Percentiles rank a stretch among this genome's conserved stretches.
phyloP scores from a whole-genome alignment of 2,329 filamentous ascomycete genomes.

The Scedosporium aurantiacum region DNA sequence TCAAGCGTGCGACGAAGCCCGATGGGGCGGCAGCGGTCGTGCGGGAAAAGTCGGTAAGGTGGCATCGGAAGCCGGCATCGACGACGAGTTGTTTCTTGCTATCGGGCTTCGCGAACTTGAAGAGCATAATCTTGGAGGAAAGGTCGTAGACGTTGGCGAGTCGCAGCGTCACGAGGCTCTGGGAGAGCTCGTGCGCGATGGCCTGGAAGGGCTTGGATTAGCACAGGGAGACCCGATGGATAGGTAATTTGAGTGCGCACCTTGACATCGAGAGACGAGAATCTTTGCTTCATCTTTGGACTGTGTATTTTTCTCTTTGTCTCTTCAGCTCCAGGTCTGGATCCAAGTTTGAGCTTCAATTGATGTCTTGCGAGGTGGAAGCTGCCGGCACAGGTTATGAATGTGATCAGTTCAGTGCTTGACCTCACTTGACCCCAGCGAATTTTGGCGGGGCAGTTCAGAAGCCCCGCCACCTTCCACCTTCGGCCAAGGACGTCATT shows the following conservation, averaged over 20 bases:
- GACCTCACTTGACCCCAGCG: not conserved
- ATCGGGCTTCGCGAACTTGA: conserved; percentile 89
- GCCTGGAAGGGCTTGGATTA: conserved; percentile 42
- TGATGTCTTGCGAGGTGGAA: not conserved
- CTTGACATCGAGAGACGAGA: conserved; percentile 70
- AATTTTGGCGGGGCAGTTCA: not conserved
- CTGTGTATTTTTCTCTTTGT: not conserved
- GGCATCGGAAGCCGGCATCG: conserved; percentile 91
- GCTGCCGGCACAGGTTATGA: not conserved
- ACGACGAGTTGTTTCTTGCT: conserved; percentile 82
- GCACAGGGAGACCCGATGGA: not conserved
- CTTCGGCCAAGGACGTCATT: not conserved
- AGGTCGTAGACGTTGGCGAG: conserved; percentile 94
- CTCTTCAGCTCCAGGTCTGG: not conserved
- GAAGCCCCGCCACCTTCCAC: not conserved
- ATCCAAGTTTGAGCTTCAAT: not conserved
- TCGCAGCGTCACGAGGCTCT: conserved; percentile 63
- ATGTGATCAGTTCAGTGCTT: not conserved
- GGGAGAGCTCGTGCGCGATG: conserved; percentile 84
- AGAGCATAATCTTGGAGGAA: conserved; percentile 84
- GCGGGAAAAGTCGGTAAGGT: conserved; percentile 82
- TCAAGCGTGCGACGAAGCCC: conserved; percentile 70
- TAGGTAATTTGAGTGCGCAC: conserved; percentile 21
- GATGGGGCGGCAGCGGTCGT: conserved; percentile 78
- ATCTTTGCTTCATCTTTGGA: conserved; percentile 61